These are phyloP conservation scores for Capsicum chinense DNA, from an alignment of 257 asterid genomes.

Conservation along the genomic window DNA sequence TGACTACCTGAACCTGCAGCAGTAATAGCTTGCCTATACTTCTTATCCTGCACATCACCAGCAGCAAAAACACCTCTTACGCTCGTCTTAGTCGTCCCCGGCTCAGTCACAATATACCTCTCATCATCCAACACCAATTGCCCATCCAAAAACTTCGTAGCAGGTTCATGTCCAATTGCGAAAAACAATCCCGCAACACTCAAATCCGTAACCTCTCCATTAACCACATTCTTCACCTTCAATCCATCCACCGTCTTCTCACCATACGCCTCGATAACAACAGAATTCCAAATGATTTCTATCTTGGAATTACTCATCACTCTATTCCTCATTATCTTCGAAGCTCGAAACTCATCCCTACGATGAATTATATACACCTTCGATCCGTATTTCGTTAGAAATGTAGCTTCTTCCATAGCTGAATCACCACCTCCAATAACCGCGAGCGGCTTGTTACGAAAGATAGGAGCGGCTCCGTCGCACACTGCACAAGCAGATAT, in stretches of 20 bases:
- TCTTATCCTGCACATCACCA: constrained; percentile 96
- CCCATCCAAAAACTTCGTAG: constrained; percentile 80
- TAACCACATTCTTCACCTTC: constrained; percentile 70
- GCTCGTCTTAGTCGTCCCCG: constrained; percentile 77
- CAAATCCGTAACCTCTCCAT: constrained; percentile 63
- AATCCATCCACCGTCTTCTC: constrained; percentile 66
- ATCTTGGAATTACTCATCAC: constrained; percentile 67
- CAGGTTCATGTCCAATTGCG: constrained; percentile 93
- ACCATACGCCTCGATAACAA: constrained; percentile 78
- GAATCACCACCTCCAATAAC: constrained; percentile 98
- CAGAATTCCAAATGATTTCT: constrained; percentile 71
- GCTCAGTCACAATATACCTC: constrained; percentile 70
- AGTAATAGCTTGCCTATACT: constrained; percentile 87
- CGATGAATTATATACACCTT: constrained; percentile 81
- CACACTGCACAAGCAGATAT: constrained; percentile 93
- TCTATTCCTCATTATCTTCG: constrained; percentile 83
- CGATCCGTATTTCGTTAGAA: constrained; percentile 77
- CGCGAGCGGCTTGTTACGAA: constrained; percentile 75
- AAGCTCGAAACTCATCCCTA: constrained; percentile 79
- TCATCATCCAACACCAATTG: constrained; percentile 80
- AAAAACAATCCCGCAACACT: constrained; percentile 75
- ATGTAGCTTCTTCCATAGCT: constrained; percentile 95
- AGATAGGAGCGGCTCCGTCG: constrained; percentile 92
- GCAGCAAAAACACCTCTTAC: constrained; percentile 91
- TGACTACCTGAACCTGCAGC: constrained; percentile 86